Evolutionary conservation across 2,329 filamentous ascomycete genomes (phyloP), one percentile per base, ranked within the genome.

Genomic region (Fusarium subglutinans): DNA sequence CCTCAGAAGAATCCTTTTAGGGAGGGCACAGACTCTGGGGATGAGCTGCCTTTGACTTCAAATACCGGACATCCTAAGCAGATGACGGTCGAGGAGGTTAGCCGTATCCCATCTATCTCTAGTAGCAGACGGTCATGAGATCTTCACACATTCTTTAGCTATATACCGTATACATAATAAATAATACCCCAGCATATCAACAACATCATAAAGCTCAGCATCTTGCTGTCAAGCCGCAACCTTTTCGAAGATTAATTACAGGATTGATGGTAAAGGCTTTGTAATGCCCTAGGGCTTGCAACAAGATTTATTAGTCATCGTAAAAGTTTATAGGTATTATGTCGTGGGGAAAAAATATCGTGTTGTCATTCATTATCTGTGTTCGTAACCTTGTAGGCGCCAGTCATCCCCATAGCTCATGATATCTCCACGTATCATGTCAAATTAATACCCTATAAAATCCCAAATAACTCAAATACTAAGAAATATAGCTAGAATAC

Each of bases 41-140:
- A 78, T 30, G 76, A 78, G 63, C 15, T 74, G 2, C 76, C 76
- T 5, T 50, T 78, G 45, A 78, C 76, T 6, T 69, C 63, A 9
- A 56, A 78, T 58, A 59, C 74, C 0, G 76, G 76, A 3, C 76
- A 78, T 44, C 73, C 76, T 0, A 77, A 76, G 28, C 54, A 65
- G 20, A 40, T 50, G n/a, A 26, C 24, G 9, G 30, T 75, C 10
- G 62, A 66, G 38, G 71, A 73, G 43, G 60, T 37, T 6, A 57
- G 70, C 17, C 72, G 72, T 8, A 54, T 45, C 0, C 38, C 56
- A 5, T 75, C 72, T 4, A 38, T 70, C n/a, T 60, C 64, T 9
- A 75, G 72, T 30, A 69, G 66, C 22, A 43, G 59, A n/a, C n/a
- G 66, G 13, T 65, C 45, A 26, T 70, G 38, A 69, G 24, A 10